Conservation (phyloP, 768 basidiomycete species). For the Rhodocollybia butyracea region DNA sequence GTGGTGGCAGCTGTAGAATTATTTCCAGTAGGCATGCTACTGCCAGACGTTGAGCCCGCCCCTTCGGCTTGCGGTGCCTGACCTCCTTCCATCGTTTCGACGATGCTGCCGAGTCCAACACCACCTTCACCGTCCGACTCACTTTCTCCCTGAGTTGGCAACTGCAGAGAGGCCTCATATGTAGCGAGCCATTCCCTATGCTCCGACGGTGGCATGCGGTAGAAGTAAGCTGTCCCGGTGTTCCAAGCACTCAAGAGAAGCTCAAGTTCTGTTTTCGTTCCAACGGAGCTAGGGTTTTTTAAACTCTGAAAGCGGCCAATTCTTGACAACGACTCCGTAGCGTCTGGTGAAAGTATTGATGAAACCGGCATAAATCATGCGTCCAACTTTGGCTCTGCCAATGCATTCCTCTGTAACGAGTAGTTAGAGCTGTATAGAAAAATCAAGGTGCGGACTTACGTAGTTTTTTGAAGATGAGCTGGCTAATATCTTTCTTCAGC, state of each 20-base stretch:
- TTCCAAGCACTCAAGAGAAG: neutral
- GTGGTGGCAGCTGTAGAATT: too few species aligned
- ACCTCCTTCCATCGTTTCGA: neutral
- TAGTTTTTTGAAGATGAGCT: neutral
- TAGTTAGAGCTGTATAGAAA: too few species aligned
- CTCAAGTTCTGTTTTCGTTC: neutral
- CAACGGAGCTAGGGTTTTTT: neutral
- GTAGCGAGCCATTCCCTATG: too few species aligned
- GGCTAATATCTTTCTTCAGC: neutral
- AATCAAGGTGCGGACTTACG: neutral
- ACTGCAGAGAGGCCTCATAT: too few species aligned
- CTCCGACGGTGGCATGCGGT: too few species aligned
- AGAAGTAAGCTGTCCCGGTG: neutral
- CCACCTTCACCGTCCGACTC: too few species aligned
- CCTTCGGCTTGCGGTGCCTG: neutral
- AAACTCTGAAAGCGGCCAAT: neutral
- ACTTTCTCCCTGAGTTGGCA: too few species aligned
- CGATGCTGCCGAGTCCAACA: neutral
- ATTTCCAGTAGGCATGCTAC: too few species aligned
- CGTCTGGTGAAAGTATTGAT: neutral
- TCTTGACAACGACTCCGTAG: neutral
- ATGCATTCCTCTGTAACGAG: too few species aligned
- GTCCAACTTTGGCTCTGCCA: neutral
- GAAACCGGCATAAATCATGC: neutral
- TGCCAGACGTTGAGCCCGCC: too few species aligned